Evolutionary conservation across 139 green algal genomes (phyloP), one percentile per base, ranked within the genome.

Genomic region (Volvox africanus): DNA sequence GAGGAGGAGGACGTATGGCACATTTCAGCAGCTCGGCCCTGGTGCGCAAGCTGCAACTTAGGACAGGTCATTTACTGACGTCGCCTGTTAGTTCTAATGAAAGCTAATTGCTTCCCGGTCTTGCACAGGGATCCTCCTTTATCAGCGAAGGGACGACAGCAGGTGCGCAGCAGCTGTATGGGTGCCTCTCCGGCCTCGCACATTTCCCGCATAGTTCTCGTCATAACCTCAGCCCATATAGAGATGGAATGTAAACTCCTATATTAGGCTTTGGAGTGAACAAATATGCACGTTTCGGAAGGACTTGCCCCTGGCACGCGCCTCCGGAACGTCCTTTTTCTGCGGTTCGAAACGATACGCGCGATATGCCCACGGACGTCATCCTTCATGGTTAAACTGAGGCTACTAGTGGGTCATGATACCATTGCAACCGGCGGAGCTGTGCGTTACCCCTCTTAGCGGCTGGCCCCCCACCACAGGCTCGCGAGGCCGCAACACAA

Each of bases 1-100:
- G 92, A 94, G 37, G 87, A 92, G 77, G 87, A 93, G 24, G 33
- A 91, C 0, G 44, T 20, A 55, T 94, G 92, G 92, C 86, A 92
- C 17, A 12, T 79, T 2, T 78, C 22, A 26, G 92, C 92, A 11
- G 20, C 61, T 0, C 20, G 87, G 30, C 90, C 90, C 14, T 93
- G 92, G 92, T 90, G 85, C 32, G 85, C 35, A 22, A 50, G 24
- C 71, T 75, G 67, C 22, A 26, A 75, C 22, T 24, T 11, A 75
- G 67, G 67, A 3, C 67, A 75, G 67, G 67, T 26, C 24, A 12
- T 26, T 9, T 75, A 32, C 24, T 3, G 67, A 26, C 67, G 5
- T 3, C 5, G 24, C 67, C 67, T 75, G 67, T 28, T 26, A 75
- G 35, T 18, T 80, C n/a, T 9, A 55, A 55, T 55, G 44, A 55